Conservation (phyloP, 2,329 filamentous ascomycete species). For the Fusarium keratoplasticum region DNA sequence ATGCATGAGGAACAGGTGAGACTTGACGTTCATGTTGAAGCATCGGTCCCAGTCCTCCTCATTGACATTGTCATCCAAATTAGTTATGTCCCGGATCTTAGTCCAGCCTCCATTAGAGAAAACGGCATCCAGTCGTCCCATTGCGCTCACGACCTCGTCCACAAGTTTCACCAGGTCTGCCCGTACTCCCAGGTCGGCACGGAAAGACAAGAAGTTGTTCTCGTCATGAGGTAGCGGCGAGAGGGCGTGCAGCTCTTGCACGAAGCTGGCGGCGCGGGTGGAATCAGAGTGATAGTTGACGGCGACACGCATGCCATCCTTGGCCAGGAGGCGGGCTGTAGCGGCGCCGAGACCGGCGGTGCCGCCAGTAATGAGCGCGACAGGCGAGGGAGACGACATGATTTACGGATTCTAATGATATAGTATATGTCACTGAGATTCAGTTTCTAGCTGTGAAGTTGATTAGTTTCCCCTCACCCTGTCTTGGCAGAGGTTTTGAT, state of each 20-base stretch:
- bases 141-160: constrained; percentile 65
- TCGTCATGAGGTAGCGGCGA: constrained; percentile 48
- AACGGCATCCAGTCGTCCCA: constrained; percentile 78
- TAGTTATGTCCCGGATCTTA: constrained; percentile 55
- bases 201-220: constrained; percentile 61
- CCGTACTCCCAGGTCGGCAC: constrained; percentile 74
- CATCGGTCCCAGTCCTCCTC: constrained; percentile 71
- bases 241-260: constrained; percentile 63
- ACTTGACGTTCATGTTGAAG: constrained; percentile 73
- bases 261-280: constrained; percentile 69
- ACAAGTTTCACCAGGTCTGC: constrained; percentile 71
- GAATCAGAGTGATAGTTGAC: constrained; percentile 78
- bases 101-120: constrained; percentile 79
- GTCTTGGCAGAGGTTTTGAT: not conserved
- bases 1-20: constrained; percentile 69
- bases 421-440: not conserved
- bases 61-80: constrained; percentile 64
- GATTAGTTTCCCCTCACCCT: not conserved
- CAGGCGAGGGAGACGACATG: constrained; percentile 30
- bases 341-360: constrained; percentile 78
- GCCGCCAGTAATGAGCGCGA: constrained; percentile 63
- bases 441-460: not conserved
- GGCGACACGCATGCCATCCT: constrained; percentile 74
- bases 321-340: constrained; percentile 74
- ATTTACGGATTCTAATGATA: not conserved